phyloP scores from a whole-genome alignment of 2,329 filamentous ascomycete species.

The Ophiostoma quercus region DNA sequence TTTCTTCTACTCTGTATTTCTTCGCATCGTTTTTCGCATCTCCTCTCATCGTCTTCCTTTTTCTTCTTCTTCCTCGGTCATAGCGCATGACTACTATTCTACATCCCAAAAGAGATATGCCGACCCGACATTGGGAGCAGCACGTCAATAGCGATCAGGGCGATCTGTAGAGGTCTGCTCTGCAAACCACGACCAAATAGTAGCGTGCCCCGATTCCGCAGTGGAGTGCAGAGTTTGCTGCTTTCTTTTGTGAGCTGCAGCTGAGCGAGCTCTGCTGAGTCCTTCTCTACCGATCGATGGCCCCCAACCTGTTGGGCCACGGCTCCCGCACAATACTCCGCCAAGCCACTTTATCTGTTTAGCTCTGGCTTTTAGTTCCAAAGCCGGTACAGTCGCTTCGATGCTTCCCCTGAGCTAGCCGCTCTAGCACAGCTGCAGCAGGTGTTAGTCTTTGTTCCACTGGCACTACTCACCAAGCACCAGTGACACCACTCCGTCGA shows the following conservation, averaged over 20 bases:
- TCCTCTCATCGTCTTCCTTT: no score
- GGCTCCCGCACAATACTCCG: not conserved
- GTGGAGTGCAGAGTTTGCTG: slow-evolving; percentile 4
- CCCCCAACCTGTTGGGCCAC: not conserved
- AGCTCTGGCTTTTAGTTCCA: no score
- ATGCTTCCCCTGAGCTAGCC: slow-evolving; percentile 2
- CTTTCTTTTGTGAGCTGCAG: not conserved
- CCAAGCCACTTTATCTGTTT: not conserved
- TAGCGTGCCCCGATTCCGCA: not conserved
- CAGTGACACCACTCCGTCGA: no score
- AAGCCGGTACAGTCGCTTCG: not conserved
- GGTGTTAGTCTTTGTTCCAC: not conserved
- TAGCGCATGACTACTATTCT: no score
- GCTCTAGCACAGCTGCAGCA: not conserved
- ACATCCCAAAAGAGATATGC: no score
- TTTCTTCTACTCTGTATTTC: not conserved
- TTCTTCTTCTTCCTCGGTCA: no score
- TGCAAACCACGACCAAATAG: not conserved
- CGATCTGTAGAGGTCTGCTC: no score
- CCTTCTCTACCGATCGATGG: not conserved
- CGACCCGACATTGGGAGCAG: not conserved
- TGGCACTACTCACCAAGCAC: not conserved
- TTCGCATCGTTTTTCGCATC: not conserved
- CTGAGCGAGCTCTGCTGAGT: no score
- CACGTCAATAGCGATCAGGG: not conserved